phyloP scores from a whole-genome alignment of 805 yeast genomes.

The Wickerhamomyces silvicola region DNA sequence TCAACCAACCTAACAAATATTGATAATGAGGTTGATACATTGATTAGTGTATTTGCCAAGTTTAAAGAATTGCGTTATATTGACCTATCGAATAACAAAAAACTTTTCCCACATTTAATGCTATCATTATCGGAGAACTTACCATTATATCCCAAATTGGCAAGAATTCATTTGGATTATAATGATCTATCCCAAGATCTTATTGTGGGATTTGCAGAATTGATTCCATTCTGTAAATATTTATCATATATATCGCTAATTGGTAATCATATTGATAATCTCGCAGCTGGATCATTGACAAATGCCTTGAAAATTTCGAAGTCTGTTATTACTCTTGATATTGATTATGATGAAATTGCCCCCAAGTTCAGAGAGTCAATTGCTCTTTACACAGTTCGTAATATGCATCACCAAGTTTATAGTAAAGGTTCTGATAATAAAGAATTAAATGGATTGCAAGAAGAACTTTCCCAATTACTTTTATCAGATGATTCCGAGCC shows the following conservation, averaged over 20 bases:
- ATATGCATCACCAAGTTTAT: slow-evolving; percentile 56
- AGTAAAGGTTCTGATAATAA: slow-evolving; percentile 13
- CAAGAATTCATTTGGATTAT: slow-evolving; percentile 65
- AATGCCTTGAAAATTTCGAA: slow-evolving; percentile 59
- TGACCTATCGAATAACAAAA: slow-evolving; percentile 73
- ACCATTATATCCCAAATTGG: slow-evolving; percentile 61
- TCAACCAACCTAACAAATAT: slow-evolving; percentile 48
- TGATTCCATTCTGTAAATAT: slow-evolving; percentile 60
- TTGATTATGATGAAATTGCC: slow-evolving; percentile 55
- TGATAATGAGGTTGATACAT: slow-evolving; percentile 23
- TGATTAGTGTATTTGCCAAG: slow-evolving; percentile 44
- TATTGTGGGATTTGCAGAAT: slow-evolving; percentile 60
- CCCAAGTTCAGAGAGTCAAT: slow-evolving; percentile 54
- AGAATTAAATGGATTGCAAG: slow-evolving; percentile 57
- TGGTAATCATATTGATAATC: slow-evolving; percentile 59
- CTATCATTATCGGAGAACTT: slow-evolving; percentile 49
- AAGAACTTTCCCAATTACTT: slow-evolving; percentile 33
- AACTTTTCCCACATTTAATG: slow-evolving; percentile 55
- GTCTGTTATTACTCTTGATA: slow-evolving; percentile 58
- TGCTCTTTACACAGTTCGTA: slow-evolving; percentile 74
- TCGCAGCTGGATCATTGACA: slow-evolving; percentile 58
- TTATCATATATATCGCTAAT: slow-evolving; percentile 60
- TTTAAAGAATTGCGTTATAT: slow-evolving; percentile 59
- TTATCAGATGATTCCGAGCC: slow-evolving; percentile 28
- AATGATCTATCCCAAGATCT: slow-evolving; percentile 51